A percentile compares a stretch with the other conserved stretches of the same genome.
These are phyloP conservation scores for Nymphaea colorata DNA, from an alignment of 164 flowering plant species.

Conservation along the genomic window DNA sequence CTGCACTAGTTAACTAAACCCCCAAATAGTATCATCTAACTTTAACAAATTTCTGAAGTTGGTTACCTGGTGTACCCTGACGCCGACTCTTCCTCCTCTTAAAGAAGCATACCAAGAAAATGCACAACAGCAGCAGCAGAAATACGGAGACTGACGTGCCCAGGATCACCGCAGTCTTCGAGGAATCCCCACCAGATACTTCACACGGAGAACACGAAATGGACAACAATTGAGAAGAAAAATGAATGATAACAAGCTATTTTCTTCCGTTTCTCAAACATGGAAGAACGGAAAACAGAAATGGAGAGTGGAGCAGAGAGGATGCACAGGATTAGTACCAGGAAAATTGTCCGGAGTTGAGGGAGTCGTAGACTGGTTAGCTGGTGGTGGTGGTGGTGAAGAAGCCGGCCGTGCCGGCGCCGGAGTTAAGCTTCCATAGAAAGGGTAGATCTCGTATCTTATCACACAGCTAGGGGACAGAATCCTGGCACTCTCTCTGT, in stretches of 20 bases:
- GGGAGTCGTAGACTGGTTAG: not conserved
- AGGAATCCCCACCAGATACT: not conserved
- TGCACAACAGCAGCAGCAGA: not conserved
- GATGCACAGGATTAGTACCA: not conserved
- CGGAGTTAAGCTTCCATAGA: not conserved
- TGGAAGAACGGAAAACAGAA: not conserved
- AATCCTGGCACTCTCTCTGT: conserved; percentile 12
- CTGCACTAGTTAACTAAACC: too few species aligned
- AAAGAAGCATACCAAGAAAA: not conserved
- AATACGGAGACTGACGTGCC: not conserved
- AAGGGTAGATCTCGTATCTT: conserved; percentile 12
- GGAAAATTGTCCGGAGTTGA: not conserved
- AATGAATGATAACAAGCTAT: not conserved
- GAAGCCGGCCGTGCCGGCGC: not conserved
- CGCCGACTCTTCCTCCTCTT: not conserved
- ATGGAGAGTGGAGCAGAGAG: not conserved
- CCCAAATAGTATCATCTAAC: not conserved
- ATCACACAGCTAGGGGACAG: conserved; percentile 14
- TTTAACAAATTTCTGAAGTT: not conserved
- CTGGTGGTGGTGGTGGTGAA: not conserved
- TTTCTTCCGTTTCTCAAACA: not conserved
- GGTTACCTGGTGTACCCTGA: not conserved
- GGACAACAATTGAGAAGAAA: not conserved
- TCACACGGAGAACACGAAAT: not conserved
- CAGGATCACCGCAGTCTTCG: not conserved